phyloP scores from a whole-genome alignment of 495 filamentous ascomycete genomes.

The Neurospora sp. region DNA sequence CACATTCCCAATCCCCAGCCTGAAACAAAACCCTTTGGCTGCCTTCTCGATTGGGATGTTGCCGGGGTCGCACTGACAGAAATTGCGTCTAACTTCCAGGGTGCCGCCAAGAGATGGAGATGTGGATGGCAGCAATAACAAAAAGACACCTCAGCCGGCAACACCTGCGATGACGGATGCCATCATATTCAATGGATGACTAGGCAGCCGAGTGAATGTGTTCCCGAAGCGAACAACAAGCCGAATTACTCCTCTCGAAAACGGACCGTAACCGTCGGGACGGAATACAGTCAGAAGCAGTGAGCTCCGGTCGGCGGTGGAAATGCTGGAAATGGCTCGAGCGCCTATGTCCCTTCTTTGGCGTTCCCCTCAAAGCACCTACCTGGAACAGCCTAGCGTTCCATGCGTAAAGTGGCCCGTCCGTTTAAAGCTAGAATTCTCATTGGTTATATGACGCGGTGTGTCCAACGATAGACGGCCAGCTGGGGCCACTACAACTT shows the following conservation, averaged over 20 bases:
- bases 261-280: not conserved
- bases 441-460: not conserved
- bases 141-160: not conserved
- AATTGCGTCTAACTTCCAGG: not conserved
- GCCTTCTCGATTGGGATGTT: conserved; percentile 5
- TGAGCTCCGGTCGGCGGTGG: not conserved
- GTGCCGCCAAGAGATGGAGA: not conserved
- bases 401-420: conserved; percentile 13
- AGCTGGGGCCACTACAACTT: not conserved
- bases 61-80: not conserved
- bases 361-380: conserved; percentile 24
- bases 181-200: not conserved
- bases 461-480: not conserved
- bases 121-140: not conserved
- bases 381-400: conserved; percentile 28
- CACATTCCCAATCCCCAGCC: not conserved
- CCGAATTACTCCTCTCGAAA: not conserved
- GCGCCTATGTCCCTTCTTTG: not conserved
- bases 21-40: not conserved
- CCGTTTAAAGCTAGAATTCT: not conserved
- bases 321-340: not conserved
- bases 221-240: not conserved
- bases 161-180: not conserved
- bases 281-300: not conserved
- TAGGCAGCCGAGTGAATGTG: not conserved